These are phyloP conservation scores for Trichoderma reesei DNA, from an alignment of 495 filamentous ascomycete genomes.

Conservation along the genomic window DNA sequence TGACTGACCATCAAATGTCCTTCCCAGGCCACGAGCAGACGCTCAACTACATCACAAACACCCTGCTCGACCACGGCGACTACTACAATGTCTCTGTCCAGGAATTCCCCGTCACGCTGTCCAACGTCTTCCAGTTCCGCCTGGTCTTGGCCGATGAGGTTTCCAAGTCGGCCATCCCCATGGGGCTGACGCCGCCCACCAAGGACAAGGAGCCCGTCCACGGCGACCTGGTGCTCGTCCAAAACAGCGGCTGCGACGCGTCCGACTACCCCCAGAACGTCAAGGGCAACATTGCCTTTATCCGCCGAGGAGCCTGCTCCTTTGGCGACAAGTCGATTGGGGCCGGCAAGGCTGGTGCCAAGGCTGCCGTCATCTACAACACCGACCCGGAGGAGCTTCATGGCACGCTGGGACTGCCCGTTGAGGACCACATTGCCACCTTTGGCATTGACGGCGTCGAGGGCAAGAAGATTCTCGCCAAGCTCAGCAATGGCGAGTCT, in stretches of 20 bases:
- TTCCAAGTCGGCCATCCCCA: slow-evolving; percentile 40
- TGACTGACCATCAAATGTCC: neutral
- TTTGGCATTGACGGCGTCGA: slow-evolving; percentile 45
- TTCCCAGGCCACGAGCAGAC: slow-evolving; percentile 46
- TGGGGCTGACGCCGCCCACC: slow-evolving; percentile 53
- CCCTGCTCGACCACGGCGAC: slow-evolving; percentile 37
- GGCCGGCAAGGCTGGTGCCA: slow-evolving; percentile 47
- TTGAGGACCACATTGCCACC: slow-evolving; percentile 44
- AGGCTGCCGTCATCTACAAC: slow-evolving; percentile 54
- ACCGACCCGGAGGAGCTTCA: slow-evolving; percentile 36
- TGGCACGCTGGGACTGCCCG: slow-evolving; percentile 45
- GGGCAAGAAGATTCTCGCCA: slow-evolving; percentile 36
- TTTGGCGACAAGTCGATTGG: slow-evolving; percentile 50
- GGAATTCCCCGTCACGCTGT: slow-evolving; percentile 47
- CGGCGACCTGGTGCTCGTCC: slow-evolving; percentile 32
- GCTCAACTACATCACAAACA: slow-evolving; percentile 48
- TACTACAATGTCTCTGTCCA: slow-evolving; percentile 52
- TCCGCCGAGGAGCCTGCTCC: slow-evolving; percentile 47
- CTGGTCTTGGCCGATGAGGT: slow-evolving; percentile 45
- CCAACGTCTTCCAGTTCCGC: slow-evolving; percentile 47
- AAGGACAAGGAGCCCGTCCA: slow-evolving; percentile 44
- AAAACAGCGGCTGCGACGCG: slow-evolving; percentile 38
- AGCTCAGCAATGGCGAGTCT: slow-evolving; percentile 35
- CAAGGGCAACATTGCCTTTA: slow-evolving; percentile 43
- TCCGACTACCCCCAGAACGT: slow-evolving; percentile 36